Conservation (phyloP, 257 asterid genomes). For the Schizonepeta tenuifolia region DNA sequence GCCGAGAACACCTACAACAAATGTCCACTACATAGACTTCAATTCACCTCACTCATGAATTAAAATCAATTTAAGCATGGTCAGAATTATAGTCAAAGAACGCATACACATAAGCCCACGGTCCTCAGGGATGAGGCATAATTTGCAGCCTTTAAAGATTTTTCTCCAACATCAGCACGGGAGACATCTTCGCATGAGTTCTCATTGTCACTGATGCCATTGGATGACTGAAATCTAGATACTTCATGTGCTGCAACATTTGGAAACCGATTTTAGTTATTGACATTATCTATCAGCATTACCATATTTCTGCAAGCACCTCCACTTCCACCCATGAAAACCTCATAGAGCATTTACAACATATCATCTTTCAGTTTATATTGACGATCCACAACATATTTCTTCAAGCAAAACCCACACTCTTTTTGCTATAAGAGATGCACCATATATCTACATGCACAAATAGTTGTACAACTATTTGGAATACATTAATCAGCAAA, state of each 20-base stretch:
- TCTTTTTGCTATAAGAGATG: neutral
- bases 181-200: slow-evolving; percentile 42
- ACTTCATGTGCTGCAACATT: slow-evolving; percentile 50
- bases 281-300: slow-evolving; percentile 17
- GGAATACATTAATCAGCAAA: slow-evolving; percentile 1
- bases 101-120: slow-evolving; percentile 85
- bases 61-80: slow-evolving; percentile 18
- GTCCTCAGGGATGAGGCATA: slow-evolving; percentile 70
- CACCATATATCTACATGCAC: slow-evolving; percentile 16
- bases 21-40: slow-evolving; percentile 55
- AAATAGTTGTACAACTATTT: neutral
- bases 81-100: slow-evolving; percentile 19
- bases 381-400: slow-evolving; percentile 8
- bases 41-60: slow-evolving; percentile 40
- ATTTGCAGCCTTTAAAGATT: slow-evolving; percentile 40
- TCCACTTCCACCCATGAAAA: slow-evolving; percentile 16
- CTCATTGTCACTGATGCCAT: slow-evolving; percentile 37
- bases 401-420: neutral
- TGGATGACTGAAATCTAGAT: slow-evolving; percentile 41
- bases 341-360: slow-evolving; percentile 17
- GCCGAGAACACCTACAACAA: slow-evolving; percentile 86
- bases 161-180: slow-evolving; percentile 46
- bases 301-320: slow-evolving; percentile 8
- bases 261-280: slow-evolving; percentile 28
- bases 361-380: neutral